Evolutionary conservation across 148 eudicot genomes (phyloP).

Genomic region (Cornus controversa): DNA sequence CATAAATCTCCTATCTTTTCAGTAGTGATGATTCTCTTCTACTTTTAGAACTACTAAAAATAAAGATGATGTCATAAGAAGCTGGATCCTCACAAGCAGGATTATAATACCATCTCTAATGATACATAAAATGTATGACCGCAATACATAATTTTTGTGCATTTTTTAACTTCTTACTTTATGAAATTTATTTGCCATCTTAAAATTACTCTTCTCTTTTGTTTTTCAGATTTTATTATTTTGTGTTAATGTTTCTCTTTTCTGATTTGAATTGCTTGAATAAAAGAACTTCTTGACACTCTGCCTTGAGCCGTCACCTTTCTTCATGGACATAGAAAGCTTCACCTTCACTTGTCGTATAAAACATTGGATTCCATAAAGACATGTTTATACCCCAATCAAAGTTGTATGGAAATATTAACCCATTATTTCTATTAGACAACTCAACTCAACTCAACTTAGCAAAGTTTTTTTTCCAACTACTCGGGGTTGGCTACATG

Average conservation of each 20-base stretch:
- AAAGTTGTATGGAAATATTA: too few species aligned
- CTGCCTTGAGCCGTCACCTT: neutral
- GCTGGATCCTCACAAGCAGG: neutral
- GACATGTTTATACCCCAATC: too few species aligned
- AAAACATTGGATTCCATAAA: too few species aligned
- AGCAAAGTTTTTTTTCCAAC: too few species aligned
- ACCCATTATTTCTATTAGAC: too few species aligned
- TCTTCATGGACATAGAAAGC: neutral
- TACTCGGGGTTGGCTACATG: too few species aligned
- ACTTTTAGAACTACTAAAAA: neutral
- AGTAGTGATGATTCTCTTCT: neutral
- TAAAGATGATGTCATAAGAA: neutral
- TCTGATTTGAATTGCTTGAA: neutral
- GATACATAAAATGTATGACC: too few species aligned
- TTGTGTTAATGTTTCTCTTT: neutral
- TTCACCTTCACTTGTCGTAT: conserved; percentile 8
- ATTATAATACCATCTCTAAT: neutral
- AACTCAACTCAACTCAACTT: too few species aligned
- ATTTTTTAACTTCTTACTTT: neutral
- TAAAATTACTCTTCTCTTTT: neutral
- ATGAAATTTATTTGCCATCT: too few species aligned
- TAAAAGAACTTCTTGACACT: neutral
- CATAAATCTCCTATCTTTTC: neutral
- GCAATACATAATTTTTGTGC: too few species aligned
- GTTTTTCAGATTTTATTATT: neutral